Evolutionary conservation across 768 basidiomycete genomes (phyloP), one percentile per base, ranked within the genome.

Genomic region (Rhodotorula graminis): DNA sequence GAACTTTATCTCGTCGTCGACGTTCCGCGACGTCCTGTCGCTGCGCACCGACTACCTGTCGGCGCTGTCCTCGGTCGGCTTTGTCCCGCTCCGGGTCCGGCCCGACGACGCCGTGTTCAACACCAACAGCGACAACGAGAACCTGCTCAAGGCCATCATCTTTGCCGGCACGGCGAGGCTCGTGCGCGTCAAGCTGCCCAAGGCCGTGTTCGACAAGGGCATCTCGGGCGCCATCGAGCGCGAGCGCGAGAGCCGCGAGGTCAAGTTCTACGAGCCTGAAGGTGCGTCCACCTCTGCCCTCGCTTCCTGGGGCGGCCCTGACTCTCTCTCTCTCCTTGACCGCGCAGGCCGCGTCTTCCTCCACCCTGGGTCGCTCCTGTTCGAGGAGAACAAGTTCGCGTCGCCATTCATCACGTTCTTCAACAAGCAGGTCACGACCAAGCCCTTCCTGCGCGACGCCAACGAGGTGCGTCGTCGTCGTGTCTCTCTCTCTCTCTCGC

Each of bases 141-240:
- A 89, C 78, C 85, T 97, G 37, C 81, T 96, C 77, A 95, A 95
- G 80, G 87, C 88, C 12, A 86, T 93, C 72, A 84, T 96, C 47
- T 86, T 92, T 21, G 92, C 91, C 15, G 93, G 92, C 3, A 84
- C 95, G 31, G 92, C 92, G 5, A 87, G 89, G 42, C 86, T 93
- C 61, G 91, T 88, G 0, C 86, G 87, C 63, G 87, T 94, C 33
- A 85, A 87, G 72, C 84, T 93, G 31, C 93, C 91, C 2, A 82
- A 84, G 67, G 86, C 87, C 25, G 90, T 90, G 80, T 97, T 91
- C 78, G 91, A 94, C 82, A 87, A 89, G 77, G 86, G 93, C 2
- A 89, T 90, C 73, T 87, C 87, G 12, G 94, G 94, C 3, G 87
- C 92, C 0, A 84, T 95, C 18, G 89, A 89, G 76, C 88, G 91